A percentile compares a stretch with the other conserved stretches of the same genome.
Evolutionary conservation across 495 filamentous ascomycete genomes (phyloP).

Genomic region (Aspergillus cristatus): DNA sequence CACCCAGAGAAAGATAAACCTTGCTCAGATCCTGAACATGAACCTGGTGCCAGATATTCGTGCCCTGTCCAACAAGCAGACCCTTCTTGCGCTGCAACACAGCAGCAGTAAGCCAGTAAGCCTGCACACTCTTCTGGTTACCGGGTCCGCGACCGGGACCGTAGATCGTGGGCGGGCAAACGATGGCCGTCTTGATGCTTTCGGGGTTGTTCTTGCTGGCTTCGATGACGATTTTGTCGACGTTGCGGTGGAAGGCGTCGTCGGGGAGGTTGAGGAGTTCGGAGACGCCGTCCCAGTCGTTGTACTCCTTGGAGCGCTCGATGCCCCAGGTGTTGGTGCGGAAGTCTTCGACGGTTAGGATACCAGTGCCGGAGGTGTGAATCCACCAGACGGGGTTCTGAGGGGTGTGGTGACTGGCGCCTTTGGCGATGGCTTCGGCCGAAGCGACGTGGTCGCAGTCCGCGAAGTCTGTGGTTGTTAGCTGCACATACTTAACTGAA

Average conservation of each 20-base stretch:
- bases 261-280: slow-evolving; percentile 50
- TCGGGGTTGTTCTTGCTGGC: slow-evolving; percentile 29
- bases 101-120: slow-evolving; percentile 44
- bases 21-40: slow-evolving; percentile 64
- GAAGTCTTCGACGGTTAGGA: slow-evolving; percentile 45
- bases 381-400: slow-evolving; percentile 46
- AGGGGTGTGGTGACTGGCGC: slow-evolving; percentile 31
- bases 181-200: slow-evolving; percentile 56
- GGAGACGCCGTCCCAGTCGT: slow-evolving; percentile 49
- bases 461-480: slow-evolving; percentile 34
- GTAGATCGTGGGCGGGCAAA: slow-evolving; percentile 75
- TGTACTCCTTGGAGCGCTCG: slow-evolving; percentile 44
- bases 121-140: slow-evolving; percentile 59
- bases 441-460: slow-evolving; percentile 44
- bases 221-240: slow-evolving; percentile 50
- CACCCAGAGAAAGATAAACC: slow-evolving; percentile 55
- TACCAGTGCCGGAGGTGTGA: slow-evolving; percentile 55
- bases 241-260: slow-evolving; percentile 48
- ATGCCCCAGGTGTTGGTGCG: slow-evolving; percentile 43
- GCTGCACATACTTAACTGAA: not conserved
- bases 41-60: slow-evolving; percentile 64
- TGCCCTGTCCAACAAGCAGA: slow-evolving; percentile 53
- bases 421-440: slow-evolving; percentile 40
- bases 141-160: slow-evolving; percentile 61
- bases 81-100: slow-evolving; percentile 55